Base-by-base conservation (phyloP, 1,284 basidiomycete species). In the Thelephora terrestris region DNA sequence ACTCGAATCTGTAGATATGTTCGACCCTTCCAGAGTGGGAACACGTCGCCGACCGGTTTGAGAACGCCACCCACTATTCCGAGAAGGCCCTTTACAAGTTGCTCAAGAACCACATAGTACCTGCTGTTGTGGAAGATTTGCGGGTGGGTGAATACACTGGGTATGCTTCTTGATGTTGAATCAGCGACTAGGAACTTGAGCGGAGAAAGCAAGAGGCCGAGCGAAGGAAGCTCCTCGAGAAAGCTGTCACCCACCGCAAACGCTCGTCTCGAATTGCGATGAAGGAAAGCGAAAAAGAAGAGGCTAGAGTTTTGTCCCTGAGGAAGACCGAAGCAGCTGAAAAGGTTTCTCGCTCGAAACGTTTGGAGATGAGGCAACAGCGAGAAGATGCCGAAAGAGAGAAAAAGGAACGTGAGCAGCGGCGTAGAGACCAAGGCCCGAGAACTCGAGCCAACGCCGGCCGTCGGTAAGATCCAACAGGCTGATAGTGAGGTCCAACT, bases 1-100 rank as follows among this genome's bases (percentile, higher is more conserved):
- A 43, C 47, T 36, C 27, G 46, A 32, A 21, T 24, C 49, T 43
- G 9, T 48, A 91, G 86, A 76, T 93, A 53, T 89, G 85, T 57
- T 75, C 83, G 14, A 87, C 85, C n/a, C 69, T 88, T 16, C 62
- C 74, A 5, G 88, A 91, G 54, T 91, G 91, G 91, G 80, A 89
- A 54, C 71, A 73, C 38, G 75, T 93, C 46, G 73, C 77, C 12
- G 76, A 80, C 29, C 77, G 67, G 27, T 93, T 92, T 58, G 77
- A 78, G 57, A 79, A 77, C 39, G 80, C 84, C 3, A 82, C 80
- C 5, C 81, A 93, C 61, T 85, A 86, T 52, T 69, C 80, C 39
- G 91, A 94, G 65, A 85, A 81, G 64, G 78, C 81, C 7, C 68
- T 94, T 27, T 75, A 84, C 62, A 85, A 84, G 57, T 66, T 76